Evolutionary conservation across 371 early-diverging fungal species (phyloP), one percentile per base, ranked within the genome.

Genomic region (Mucor sp.): DNA sequence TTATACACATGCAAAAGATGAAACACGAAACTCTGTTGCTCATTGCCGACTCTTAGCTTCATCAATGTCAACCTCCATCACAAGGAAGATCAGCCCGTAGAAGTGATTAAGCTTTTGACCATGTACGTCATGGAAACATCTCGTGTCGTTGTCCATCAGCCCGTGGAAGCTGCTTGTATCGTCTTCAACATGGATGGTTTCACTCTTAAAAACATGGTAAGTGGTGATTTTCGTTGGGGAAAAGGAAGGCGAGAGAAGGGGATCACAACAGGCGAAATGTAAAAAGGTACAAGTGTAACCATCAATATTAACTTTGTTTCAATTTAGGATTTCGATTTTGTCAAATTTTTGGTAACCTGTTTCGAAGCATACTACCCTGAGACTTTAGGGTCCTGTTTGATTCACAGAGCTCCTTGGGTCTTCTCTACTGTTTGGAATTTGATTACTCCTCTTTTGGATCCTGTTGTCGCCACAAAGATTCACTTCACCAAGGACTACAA

Each of bases 351-450:
- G 48, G 81, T 94, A 61, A 80, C 76, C 53, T 90, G 90, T 70
- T 89, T 96, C 58, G 91, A 97, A 77, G 86, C 89, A 6, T 93
- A 94, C 74, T 97, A 97, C 71, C 97, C 97, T 8, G 97, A 97
- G 68, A 88, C 89, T 25, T 84, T 97, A 15, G 95, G 93, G n/a
- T 70, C 82, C 15, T 83, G 88, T 41, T 76, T 92, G 41, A 85
- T 96, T 39, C 91, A 95, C 69, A 90, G 91, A 68, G 95, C 95
- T 0, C 95, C 97, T 14, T 91, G 94, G 87, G 85, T 94, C 60
- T 96, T 95, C 79, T 86, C 89, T 44, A 79, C 79, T 76, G 87
- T 92, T 17, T 95, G 91, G 91, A 89, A 84, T 67, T 75, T 93
- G 71, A 90, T 94, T 60, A 82, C 89, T n/a, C 91, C 93, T 21